Evolutionary conservation across 2,329 filamentous ascomycete genomes (phyloP), one percentile per base, ranked within the genome.

Genomic region (Penicillium griseofulvum): DNA sequence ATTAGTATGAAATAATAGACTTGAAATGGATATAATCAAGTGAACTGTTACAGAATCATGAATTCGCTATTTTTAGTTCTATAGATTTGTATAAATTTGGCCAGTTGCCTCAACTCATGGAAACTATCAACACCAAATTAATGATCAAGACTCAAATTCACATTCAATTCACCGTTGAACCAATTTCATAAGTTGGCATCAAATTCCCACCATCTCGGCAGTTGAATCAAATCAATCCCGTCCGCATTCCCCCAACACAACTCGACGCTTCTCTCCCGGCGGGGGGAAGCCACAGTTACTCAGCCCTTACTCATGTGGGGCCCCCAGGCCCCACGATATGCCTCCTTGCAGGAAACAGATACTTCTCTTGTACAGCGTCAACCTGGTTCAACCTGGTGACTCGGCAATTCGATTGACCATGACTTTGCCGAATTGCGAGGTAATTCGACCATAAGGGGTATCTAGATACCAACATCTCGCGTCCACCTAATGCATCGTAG

Each of bases 281-380:
- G 52, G 39, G 48, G n/a, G n/a, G n/a, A n/a, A 58, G 58, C 60
- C 63, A 57, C 54, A 26, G 60, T 68, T 68, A 68, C 62, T 68
- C 65, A 69, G 63, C 48, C 47, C 62, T 70, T 60, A 70, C 60
- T 69, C 65, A 70, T 69, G 68, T 70, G 67, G 67, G 68, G 67
- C 31, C 14, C 14, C 9, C 3, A 22, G 4, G 29, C 0, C 29
- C 2, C 5, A 3, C 29, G 12, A 11, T 5, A 12, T 14, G 12
- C 12, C 12, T 37, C 19, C 12, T 39, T 22, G 11, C 17, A 17
- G 17, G 10, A 8, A 16, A 49, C 42, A 19, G 17, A 38, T 43
- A 52, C 29, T 29, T 38, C 47, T 24, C 48, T 7, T 39, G 22
- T 14, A 43, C 19, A 12, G 45, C 33, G 29, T 45, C 29, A 55